Evolutionary conservation across 495 filamentous ascomycete species (phyloP), one percentile per base, ranked within the genome.

Genomic region (Penicillium manginii): DNA sequence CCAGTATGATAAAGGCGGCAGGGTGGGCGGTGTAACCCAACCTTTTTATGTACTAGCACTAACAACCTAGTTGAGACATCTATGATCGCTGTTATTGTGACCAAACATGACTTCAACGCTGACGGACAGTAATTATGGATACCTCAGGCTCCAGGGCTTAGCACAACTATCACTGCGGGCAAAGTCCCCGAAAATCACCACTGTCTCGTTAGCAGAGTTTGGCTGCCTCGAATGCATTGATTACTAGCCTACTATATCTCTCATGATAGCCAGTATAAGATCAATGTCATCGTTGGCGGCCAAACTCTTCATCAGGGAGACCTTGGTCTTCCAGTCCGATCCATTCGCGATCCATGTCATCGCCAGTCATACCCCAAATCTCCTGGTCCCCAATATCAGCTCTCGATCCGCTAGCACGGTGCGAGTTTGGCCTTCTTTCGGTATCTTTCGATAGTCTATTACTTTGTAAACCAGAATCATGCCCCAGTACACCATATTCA

Each of bases 331-430:
- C 59, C 18, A 73, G 55, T 48, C 71, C 72, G 2, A 73, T 35
- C 72, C 72, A 75, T 22, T 71, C 68, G 31, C 67, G 49, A 12
- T 62, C 49, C 48, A 19, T 48, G 9, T 52, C 61, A 12, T 52
- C 46, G 21, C 57, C 21, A 23, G 12, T 50, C 22, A 54, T 33
- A 22, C 37, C 49, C 56, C 56, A 49, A 19, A 50, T 40, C 18
- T 43, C 39, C 52, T 57, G 52, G 7, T 59, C 51, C 2, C 15
- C 61, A 39, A 59, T 14, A 17, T 63, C 61, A 18, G 39, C 21
- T 15, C 49, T 21, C 9, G n/a, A 47, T 19, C 33, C 35, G 12
- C 17, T 35, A 10, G 8, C 14, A 33, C 15, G 50, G 11, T 47
- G 17, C n/a, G 37, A 2, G 3, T 22, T 9, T 5, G 26, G 6